Evolutionary conservation across 2,329 filamentous ascomycete genomes (phyloP).

Genomic region (Botryotinia globosa): DNA sequence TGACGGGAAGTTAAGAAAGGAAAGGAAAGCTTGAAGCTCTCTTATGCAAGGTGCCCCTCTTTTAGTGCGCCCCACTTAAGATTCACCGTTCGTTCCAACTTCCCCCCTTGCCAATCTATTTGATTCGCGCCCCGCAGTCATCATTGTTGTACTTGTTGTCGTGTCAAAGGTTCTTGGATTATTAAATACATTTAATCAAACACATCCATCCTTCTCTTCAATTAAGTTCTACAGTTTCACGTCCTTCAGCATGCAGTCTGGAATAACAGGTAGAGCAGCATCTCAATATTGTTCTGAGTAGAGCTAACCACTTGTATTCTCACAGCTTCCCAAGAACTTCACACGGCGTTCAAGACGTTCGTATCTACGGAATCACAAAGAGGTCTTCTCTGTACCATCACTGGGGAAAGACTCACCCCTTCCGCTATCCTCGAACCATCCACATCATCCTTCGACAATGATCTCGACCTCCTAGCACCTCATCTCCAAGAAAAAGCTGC

Average conservation of each 20-base stretch:
- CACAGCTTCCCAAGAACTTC: constrained; percentile 73
- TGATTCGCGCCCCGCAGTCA: constrained; percentile 15
- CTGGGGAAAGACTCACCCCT: constrained; percentile 65
- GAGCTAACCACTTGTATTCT: constrained; percentile 6
- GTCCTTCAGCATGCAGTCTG: constrained; percentile 65
- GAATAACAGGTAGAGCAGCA: constrained; percentile 61
- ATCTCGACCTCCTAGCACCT: constrained; percentile 60
- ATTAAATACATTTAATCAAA: not conserved
- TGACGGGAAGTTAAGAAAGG: not conserved
- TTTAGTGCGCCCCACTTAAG: constrained; percentile 1
- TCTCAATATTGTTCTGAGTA: constrained; percentile 1
- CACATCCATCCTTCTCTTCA: not conserved
- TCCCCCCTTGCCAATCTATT: constrained; percentile 2
- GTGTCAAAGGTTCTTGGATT: constrained; percentile 14
- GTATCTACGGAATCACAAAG: constrained; percentile 61
- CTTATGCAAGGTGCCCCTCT: constrained; percentile 10
- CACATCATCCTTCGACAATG: constrained; percentile 57
- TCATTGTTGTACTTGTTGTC: constrained; percentile 20
- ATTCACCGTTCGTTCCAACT: not conserved
- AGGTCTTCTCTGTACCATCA: constrained; percentile 69
- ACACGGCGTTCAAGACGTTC: constrained; percentile 68
- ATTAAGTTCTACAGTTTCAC: not conserved
- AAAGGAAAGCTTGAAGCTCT: constrained; percentile 10
- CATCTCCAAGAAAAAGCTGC: constrained; percentile 65
- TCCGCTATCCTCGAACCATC: constrained; percentile 52